Conservation (phyloP, 495 filamentous ascomycete genomes). For the Margaritispora aquatica region DNA sequence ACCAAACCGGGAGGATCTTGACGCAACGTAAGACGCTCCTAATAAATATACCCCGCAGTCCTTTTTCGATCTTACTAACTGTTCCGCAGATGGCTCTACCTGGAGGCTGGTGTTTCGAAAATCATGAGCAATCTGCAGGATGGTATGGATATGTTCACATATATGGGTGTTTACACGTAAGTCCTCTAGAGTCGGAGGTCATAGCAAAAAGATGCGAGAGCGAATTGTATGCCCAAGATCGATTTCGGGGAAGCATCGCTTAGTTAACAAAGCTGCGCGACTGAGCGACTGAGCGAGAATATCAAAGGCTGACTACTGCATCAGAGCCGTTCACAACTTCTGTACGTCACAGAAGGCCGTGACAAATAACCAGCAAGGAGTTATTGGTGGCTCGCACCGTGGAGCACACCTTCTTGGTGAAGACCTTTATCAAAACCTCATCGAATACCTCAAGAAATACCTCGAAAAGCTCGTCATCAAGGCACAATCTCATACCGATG, state of each 20-base stretch:
- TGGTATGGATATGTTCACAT: slow-evolving; percentile 82
- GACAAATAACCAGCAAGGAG: slow-evolving; percentile 30
- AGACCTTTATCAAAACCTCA: slow-evolving; percentile 89
- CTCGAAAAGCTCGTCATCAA: slow-evolving; percentile 57
- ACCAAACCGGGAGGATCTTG: slow-evolving; percentile 77
- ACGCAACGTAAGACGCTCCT: slow-evolving; percentile 61
- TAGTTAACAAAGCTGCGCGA: too few relatives aligned
- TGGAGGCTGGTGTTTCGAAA: slow-evolving; percentile 79
- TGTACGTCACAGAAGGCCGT: slow-evolving; percentile 97
- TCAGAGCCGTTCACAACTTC: slow-evolving; percentile 93
- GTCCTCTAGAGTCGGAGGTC: slow-evolving; percentile 24
- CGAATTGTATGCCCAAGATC: neutral
- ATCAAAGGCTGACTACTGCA: slow-evolving; percentile 21
- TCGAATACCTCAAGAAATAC: slow-evolving; percentile 73
- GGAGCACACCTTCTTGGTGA: slow-evolving; percentile 94
- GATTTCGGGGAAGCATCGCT: too few relatives aligned
- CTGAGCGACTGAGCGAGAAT: neutral
- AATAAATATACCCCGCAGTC: slow-evolving; percentile 26
- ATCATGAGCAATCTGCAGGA: slow-evolving; percentile 90
- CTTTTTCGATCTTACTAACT: slow-evolving; percentile 39
- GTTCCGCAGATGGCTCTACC: slow-evolving; percentile 68
- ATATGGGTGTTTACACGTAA: slow-evolving; percentile 36
- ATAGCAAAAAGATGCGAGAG: neutral
- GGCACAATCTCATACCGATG: slow-evolving; percentile 74
- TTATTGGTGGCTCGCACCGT: slow-evolving; percentile 57